These are phyloP conservation scores for Cyclotella baltica DNA, from an alignment of 108 stramenopile genomes.

Conservation along the genomic window DNA sequence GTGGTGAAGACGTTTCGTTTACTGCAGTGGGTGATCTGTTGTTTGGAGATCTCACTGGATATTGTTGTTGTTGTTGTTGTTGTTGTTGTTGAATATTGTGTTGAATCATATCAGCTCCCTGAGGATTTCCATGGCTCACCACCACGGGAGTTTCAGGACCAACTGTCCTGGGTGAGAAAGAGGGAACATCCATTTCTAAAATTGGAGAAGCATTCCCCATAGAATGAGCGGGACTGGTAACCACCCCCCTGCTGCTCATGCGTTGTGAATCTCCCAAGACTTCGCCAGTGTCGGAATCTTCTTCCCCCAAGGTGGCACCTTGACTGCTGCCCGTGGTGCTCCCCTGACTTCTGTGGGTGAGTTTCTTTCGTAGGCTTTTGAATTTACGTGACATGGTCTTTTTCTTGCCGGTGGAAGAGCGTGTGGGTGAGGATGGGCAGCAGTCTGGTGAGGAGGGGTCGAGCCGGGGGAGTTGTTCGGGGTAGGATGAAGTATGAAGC, in stretches of 20 bases:
- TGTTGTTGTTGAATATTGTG: not conserved
- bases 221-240: not conserved
- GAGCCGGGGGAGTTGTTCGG: too few relatives aligned
- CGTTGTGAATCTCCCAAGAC: not conserved
- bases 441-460: not conserved
- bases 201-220: not conserved
- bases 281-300: not conserved
- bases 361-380: conserved; percentile 8
- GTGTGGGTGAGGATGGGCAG: not conserved
- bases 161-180: not conserved
- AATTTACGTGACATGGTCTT: conserved; percentile 6
- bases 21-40: too few relatives aligned
- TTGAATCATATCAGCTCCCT: conserved; percentile 13
- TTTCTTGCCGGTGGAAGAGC: conserved; percentile 4
- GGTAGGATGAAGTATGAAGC: not conserved
- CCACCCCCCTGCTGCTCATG: not conserved
- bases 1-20: too few relatives aligned
- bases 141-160: not conserved
- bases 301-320: conserved; percentile 6
- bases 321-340: not conserved
- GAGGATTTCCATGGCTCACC: conserved; percentile 20
- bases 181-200: conserved; percentile 18
- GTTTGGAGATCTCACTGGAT: not conserved
- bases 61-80: not conserved
- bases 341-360: not conserved